Base-by-base conservation (phyloP, 2,329 filamentous ascomycete species). In the Fusarium sambucinum region DNA sequence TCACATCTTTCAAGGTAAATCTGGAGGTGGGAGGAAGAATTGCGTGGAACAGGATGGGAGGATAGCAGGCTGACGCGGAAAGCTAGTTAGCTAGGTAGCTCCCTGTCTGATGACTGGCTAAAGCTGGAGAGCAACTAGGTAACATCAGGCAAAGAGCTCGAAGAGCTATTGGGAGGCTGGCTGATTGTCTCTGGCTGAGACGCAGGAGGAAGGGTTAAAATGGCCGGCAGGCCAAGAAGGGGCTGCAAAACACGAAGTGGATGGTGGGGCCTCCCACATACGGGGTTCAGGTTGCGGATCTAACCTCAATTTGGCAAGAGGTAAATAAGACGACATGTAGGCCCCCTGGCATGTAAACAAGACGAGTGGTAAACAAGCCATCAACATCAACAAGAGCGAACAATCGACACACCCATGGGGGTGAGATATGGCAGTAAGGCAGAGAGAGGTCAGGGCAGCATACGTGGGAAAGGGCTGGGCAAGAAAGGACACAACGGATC, bases 401-500 rank as follows among this genome's bases (percentile, higher is more conserved):
- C 60, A 73, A 73, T 73, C 71, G 68, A 63, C 69, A 74, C 71
- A 48, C 71, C 71, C 71, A 32, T 27, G 37, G 67, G 67, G 54
- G 67, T 70, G 51, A 33, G 16, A 25, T 40, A 33, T 30, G 38
- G 46, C 53, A 37, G 44, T 44, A 70, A 67, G 64, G 51, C 58
- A 35, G 37, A 37, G 37, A 37, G n/a, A 63, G 51, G 64, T 33
- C 46, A 57, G 60, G 54, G 51, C 29, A 54, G 44, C 30, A 45
- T 62, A 30, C 41, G 35, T 47, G 59, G 23, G 42, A 55, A 33
- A 62, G 59, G 35, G 48, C 59, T 70, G 67, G 67, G 58, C 42
- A 54, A 37, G 50, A 51, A 52, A 53, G 45, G 57, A 63, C 51
- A 63, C 14, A 44, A 56, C 59, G 57, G 66, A 69, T 69, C 58